Base-by-base conservation (phyloP, 768 basidiomycete species). In the Suillus subalutaceus region DNA sequence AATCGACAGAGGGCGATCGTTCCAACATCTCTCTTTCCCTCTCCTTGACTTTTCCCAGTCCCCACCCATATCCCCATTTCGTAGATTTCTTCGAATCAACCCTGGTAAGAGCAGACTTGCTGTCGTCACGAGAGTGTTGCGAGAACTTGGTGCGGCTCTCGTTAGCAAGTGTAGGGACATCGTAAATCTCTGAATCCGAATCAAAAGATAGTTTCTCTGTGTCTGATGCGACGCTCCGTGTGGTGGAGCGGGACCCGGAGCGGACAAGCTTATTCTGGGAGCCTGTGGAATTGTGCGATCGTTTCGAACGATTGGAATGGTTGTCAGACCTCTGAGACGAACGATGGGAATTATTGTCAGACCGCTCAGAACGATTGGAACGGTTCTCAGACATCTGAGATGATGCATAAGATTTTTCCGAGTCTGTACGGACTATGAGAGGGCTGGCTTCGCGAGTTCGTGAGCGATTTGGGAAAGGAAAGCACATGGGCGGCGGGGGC, bases 31-130 rank as follows among this genome's bases (percentile, higher is more conserved):
- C 76, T 59, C 65, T 67, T 66, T 84, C 85, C 62, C 75, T 78
- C 68, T 83, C 81, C 63, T 82, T 82, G 67, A 81, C 83, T 79
- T 81, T 87, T 53, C 89, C 89, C 46, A 86, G 62, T 0, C 89
- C 89, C 87, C 88, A 89, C 46, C 89, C 89, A 74, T 90, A 91
- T n/a, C 90, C 90, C 83, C 85, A 88, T 72, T 80, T 86, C 13
- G 79, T 75, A 4, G 83, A 83, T 67, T 83, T 86, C 75, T 87
- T 89, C 26, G 87, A 85, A 38, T 88, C 87, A 0, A 82, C 82
- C 48, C 77, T 68, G 77, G 86, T 83, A 5, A 88, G 84, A 70
- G 83, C 86, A 37, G 62, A 79, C 63, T 87, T 78, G 61, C 60
- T 62, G 18, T 32, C 50, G 44, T 58, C 63, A 30, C 71, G 83